A percentile compares a stretch with the other conserved stretches of the same genome.
These are phyloP conservation scores for Pseudocercospora vitis DNA, from an alignment of 2,329 filamentous ascomycete species.

Conservation along the genomic window DNA sequence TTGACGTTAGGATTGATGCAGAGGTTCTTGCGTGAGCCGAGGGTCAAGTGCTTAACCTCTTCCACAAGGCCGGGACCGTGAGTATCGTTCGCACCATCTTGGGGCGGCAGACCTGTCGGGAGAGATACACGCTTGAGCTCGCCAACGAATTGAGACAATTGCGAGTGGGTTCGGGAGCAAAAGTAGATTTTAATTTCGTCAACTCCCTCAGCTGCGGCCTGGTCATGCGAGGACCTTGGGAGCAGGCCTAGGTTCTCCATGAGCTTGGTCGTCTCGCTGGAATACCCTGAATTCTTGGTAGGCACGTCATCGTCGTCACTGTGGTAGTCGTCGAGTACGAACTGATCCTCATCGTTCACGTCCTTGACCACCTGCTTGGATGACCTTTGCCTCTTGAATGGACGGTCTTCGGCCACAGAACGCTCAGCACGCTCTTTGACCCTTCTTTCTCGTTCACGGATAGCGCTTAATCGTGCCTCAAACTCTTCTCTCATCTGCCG, in stretches of 20 bases:
- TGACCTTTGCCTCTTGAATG: conserved; percentile 48
- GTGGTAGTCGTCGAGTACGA: conserved; percentile 73
- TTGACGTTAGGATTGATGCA: conserved; percentile 87
- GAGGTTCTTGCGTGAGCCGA: conserved; percentile 81
- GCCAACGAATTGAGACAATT: conserved; percentile 81
- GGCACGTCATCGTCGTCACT: conserved; percentile 56
- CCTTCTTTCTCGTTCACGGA: conserved; percentile 63
- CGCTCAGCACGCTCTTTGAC: conserved; percentile 54
- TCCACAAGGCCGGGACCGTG: conserved; percentile 43
- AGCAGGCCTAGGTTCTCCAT: conserved; percentile 60
- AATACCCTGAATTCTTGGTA: conserved; percentile 40
- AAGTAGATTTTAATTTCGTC: conserved; percentile 84
- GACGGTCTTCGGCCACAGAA: conserved; percentile 42
- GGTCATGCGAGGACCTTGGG: conserved; percentile 39
- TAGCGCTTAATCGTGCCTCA: conserved; percentile 66
- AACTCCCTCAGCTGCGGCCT: conserved; percentile 47
- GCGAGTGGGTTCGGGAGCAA: conserved; percentile 89
- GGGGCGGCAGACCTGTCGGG: conserved; percentile 62
- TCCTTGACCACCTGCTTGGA: conserved; percentile 29
- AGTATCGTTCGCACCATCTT: conserved; percentile 14
- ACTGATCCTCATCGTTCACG: conserved; percentile 63
- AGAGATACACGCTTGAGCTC: conserved; percentile 78
- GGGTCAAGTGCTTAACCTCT: conserved; percentile 73
- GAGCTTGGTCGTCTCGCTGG: conserved; percentile 71
- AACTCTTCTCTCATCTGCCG: conserved; percentile 68